Conservation (phyloP, 257 asterid genomes). For the Nemophila menziesii region DNA sequence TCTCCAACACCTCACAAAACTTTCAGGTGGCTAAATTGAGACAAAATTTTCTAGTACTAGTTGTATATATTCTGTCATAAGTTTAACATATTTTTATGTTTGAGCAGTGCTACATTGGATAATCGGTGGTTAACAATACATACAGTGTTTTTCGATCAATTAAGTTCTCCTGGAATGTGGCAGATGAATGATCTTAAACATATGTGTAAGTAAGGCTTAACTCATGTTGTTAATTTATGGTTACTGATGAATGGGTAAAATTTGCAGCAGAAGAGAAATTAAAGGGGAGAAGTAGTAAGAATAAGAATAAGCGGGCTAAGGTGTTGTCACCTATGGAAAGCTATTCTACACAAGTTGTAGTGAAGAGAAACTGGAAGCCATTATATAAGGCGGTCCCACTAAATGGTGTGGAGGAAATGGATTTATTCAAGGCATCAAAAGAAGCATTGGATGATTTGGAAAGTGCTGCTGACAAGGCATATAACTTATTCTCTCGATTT, state of each 20-base stretch:
- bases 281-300: background rate
- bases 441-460: conserved; percentile 7
- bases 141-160: conserved; percentile 47
- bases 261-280: conserved; percentile 1
- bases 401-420: background rate
- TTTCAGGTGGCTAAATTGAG: conserved; percentile 18
- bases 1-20: conserved; percentile 26
- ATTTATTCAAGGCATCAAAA: background rate
- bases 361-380: background rate
- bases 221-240: conserved; percentile 4
- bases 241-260: background rate
- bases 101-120: conserved; percentile 25
- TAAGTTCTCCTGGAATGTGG: conserved; percentile 33
- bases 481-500: conserved; percentile 3
- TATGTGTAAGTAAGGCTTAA: conserved; percentile 15
- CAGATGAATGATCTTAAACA: conserved; percentile 26
- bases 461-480: conserved; percentile 1
- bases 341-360: background rate
- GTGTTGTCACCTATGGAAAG: background rate
- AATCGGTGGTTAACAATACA: conserved; percentile 52
- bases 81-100: conserved; percentile 11
- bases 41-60: background rate
- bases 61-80: conserved; percentile 1
- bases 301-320: background rate
- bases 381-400: background rate